Evolutionary conservation across 768 basidiomycete species (phyloP), one percentile per base, ranked within the genome.

Genomic region (Agrocybe pediades): DNA sequence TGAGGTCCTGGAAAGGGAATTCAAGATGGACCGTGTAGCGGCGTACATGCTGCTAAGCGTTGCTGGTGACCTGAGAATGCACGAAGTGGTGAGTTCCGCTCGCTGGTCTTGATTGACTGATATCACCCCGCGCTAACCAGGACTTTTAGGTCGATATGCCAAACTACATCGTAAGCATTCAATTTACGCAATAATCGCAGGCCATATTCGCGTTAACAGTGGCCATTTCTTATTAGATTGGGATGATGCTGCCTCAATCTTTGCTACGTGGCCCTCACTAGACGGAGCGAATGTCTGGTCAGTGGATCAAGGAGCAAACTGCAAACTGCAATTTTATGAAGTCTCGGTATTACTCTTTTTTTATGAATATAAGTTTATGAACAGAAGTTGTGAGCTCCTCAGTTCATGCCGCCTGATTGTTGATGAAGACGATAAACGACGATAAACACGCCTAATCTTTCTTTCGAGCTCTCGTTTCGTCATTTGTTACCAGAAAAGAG

Each of bases 31-130:
- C 27, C 64, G 73, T n/a, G 72, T 74, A 5, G 81, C 78, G 2
- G 83, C 83, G 36, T 86, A 86, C 55, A 83, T 85, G 69, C 70
- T 85, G 0, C 84, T 83, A 59, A 84, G 84, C 57, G 78, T 85
- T 44, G 81, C 76, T 0, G 83, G 76, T 1, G 83, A 86, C 62
- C 62, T 86, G 54, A 70, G 77, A 53, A 73, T 86, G 71, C 85
- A 84, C 55, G 85, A 86, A 68, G 84, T 85, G 69, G 85, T 82
- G 40, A 54, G 72, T 64, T 8, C n/a, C n/a, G n/a, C n/a, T n/a
- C 8, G 26, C 17, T 17, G 21, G 17, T 23, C 42, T 25, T 60
- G 26, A 27, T 63, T 11, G 27, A 51, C 26, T 44, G 6, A n/a
- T 43, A 36, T 19, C 15, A 25, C 50, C n/a, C 23, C 23, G 19